These are phyloP conservation scores for Fistulifera pelliculosa DNA, from an alignment of 108 stramenopile species.

Conservation along the genomic window DNA sequence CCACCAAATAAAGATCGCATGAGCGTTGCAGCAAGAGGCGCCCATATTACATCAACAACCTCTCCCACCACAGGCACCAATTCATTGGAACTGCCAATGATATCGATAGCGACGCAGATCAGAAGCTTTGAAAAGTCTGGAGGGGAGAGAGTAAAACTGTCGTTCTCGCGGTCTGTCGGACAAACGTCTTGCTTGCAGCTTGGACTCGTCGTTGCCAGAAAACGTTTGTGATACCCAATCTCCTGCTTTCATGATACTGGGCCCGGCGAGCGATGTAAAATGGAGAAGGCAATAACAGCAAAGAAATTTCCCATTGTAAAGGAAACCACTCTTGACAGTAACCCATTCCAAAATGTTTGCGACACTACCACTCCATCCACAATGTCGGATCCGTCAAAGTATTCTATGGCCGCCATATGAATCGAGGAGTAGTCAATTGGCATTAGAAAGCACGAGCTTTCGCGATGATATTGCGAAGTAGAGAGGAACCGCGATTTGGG, in stretches of 20 bases:
- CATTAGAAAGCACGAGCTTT: too few species aligned
- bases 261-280: constrained; percentile 26
- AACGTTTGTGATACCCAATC: constrained; percentile 17
- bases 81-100: constrained; percentile 51
- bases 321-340: constrained; percentile 30
- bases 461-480: too few species aligned
- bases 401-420: constrained; percentile 1
- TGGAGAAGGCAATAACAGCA: constrained; percentile 38
- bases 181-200: constrained; percentile 3
- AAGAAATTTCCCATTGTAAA: constrained; percentile 43
- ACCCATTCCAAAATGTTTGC: constrained; percentile 37
- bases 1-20: constrained; percentile 42
- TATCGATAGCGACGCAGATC: constrained; percentile 53
- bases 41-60: constrained; percentile 46
- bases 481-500: too few species aligned
- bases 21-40: constrained; percentile 46
- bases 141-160: constrained; percentile 2
- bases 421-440: background rate
- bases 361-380: constrained; percentile 58
- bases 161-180: constrained; percentile 3
- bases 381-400: constrained; percentile 53
- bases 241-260: constrained; percentile 18
- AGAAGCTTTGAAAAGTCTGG: constrained; percentile 53
- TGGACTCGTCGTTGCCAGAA: background rate
- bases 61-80: constrained; percentile 57